Evolutionary conservation across 306 rosid genomes (phyloP).

Genomic region (Dalbergia cultrata): DNA sequence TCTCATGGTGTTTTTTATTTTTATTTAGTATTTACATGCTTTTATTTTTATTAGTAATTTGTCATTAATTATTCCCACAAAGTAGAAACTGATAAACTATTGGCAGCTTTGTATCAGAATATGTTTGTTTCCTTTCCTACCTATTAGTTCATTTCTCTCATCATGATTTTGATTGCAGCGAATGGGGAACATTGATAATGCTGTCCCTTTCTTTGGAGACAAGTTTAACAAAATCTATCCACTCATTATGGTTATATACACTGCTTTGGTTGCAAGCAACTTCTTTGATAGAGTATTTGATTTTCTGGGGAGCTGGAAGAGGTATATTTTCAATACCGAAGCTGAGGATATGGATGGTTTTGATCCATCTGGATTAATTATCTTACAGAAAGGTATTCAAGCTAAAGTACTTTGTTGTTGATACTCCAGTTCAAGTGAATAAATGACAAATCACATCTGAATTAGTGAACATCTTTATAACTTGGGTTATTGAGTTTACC

Average conservation of each 20-base stretch:
- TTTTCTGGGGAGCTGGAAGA: slow-evolving; percentile 93
- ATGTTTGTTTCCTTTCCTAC: slow-evolving; percentile 32
- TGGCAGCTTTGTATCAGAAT: not conserved
- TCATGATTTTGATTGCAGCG: slow-evolving; percentile 69
- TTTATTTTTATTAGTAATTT: not conserved
- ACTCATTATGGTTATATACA: slow-evolving; percentile 95
- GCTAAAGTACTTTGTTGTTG: slow-evolving; percentile 8
- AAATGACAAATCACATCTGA: slow-evolving; percentile 10
- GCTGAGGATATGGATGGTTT: slow-evolving; percentile 93
- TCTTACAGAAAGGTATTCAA: slow-evolving; percentile 84
- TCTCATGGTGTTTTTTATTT: not conserved
- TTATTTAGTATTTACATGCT: slow-evolving; percentile 8
- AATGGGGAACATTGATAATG: slow-evolving; percentile 89
- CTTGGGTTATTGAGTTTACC: slow-evolving; percentile 29
- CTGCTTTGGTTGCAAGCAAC: slow-evolving; percentile 92
- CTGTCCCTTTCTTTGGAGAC: slow-evolving; percentile 91
- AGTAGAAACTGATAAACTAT: slow-evolving; percentile 15
- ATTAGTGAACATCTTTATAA: slow-evolving; percentile 13
- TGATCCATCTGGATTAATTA: slow-evolving; percentile 90
- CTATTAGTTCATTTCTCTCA: slow-evolving; percentile 37
- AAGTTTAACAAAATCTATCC: slow-evolving; percentile 90
- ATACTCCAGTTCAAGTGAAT: slow-evolving; percentile 15
- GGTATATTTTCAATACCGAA: slow-evolving; percentile 82
- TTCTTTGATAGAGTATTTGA: slow-evolving; percentile 81
- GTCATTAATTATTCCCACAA: slow-evolving; percentile 20